Evolutionary conservation across 352 stramenopile species (phyloP).

Genomic region (Pythium graminicola): DNA sequence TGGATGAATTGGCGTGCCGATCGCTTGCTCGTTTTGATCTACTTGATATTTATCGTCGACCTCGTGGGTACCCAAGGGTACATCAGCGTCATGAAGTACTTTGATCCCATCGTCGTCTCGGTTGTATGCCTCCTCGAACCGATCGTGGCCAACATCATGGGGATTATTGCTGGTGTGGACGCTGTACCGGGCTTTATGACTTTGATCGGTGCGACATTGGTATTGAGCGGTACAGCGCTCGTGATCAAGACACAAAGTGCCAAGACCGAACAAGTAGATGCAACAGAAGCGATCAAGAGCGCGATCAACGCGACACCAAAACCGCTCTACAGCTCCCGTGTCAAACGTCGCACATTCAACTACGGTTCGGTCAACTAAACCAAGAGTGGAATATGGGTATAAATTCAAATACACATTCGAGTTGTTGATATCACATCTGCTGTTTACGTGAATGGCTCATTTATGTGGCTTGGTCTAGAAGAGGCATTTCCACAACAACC

Average conservation of each 20-base stretch:
- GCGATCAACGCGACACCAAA: constrained; percentile 51
- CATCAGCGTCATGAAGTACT: constrained; percentile 91
- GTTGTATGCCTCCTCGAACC: constrained; percentile 86
- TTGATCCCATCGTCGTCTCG: constrained; percentile 86
- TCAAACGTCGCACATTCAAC: constrained; percentile 38
- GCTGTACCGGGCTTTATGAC: constrained; percentile 59
- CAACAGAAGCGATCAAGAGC: constrained; percentile 56
- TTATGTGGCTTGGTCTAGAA: neutral
- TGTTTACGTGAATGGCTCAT: no score
- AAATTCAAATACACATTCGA: no score
- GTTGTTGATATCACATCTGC: neutral
- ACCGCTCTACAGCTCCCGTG: constrained; percentile 54
- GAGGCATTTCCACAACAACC: constrained; percentile 40
- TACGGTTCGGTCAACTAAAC: constrained; percentile 32
- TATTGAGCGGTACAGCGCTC: constrained; percentile 71
- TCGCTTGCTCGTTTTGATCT: constrained; percentile 66
- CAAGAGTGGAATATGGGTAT: no score
- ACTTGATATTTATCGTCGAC: constrained; percentile 85
- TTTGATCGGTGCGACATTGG: constrained; percentile 63
- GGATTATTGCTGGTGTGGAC: constrained; percentile 66
- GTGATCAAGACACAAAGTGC: constrained; percentile 70
- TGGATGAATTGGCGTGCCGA: constrained; percentile 58
- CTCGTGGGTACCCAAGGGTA: constrained; percentile 86
- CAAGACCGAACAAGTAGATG: constrained; percentile 79
- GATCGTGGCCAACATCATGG: constrained; percentile 74